Conservation (phyloP, 2,329 filamentous ascomycete species). For the Ascochyta lentis region DNA sequence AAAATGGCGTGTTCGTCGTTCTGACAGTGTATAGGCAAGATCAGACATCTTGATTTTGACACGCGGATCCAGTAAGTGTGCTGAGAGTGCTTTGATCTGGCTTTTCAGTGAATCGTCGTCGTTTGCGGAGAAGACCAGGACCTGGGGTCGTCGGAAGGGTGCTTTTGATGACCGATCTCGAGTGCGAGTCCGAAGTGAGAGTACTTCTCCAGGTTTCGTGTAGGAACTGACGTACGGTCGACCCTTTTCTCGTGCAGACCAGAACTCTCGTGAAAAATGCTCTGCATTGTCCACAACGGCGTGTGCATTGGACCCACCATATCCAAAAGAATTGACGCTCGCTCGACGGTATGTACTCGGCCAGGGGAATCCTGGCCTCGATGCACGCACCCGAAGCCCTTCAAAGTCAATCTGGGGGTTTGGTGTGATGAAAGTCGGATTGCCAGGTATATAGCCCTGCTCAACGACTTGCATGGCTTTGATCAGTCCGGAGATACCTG, state of each 20-base stretch:
- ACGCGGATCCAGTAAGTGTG: not conserved
- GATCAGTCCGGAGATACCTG: slow-evolving; percentile 48
- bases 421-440: slow-evolving; percentile 23
- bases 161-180: slow-evolving; percentile 18
- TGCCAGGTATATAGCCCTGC: slow-evolving; percentile 41
- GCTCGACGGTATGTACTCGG: slow-evolving; percentile 21
- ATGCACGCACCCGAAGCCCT: too few species aligned
- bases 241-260: not conserved
- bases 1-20: not conserved
- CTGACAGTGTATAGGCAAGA: not conserved
- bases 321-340: slow-evolving; percentile 30
- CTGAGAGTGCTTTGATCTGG: not conserved
- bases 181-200: too few species aligned
- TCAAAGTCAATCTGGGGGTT: slow-evolving; percentile 23
- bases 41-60: not conserved
- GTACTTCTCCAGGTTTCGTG: not conserved
- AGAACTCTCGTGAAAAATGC: not conserved
- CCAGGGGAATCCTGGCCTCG: slow-evolving; percentile 10
- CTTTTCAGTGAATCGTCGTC: not conserved
- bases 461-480: slow-evolving; percentile 52
- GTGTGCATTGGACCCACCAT: slow-evolving; percentile 31
- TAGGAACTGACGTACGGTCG: slow-evolving; percentile 1
- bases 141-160: slow-evolving; percentile 17
- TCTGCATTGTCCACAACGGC: slow-evolving; percentile 23
- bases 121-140: not conserved